Base-by-base conservation (phyloP, 2,329 filamentous ascomycete species). In the Fusarium zealandicum region DNA sequence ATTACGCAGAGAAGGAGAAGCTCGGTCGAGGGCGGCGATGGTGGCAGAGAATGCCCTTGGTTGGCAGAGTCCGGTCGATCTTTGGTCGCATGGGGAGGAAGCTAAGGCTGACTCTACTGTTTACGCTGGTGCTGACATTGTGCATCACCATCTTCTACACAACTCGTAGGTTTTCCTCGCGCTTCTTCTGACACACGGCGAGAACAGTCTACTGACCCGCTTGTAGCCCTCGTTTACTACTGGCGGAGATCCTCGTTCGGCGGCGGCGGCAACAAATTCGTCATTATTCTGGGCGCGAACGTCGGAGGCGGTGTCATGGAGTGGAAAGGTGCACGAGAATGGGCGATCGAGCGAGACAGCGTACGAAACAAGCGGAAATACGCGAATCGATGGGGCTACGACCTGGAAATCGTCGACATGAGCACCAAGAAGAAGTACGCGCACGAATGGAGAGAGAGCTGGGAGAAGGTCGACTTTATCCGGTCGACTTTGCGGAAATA, bases 371-470 rank as follows among this genome's bases (percentile, higher is more conserved):
- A 99, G 80, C 88, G 89, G 71, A 90, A 88, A 69, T 99, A 99
- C 70, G 89, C 87, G 3, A 82, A 85, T 28, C 83, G 82, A 72
- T 98, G 95, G 93, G 95, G 95, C 12, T 98, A 99, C 73, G 90
- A 97, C 58, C 79, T 99, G 53, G 95, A 99, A 73, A 89, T 98
- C 70, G 92, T 96, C 64, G 96, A 99, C 73, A 96, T 99, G 93
- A 93, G 92, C 78, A 96, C 93, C 47, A 96, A 97, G 83, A 98
- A 97, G 78, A 87, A 93, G 63, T 99, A 99, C 72, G 93, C 95
- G 22, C 95, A 99, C 76, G 95, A 99, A 76, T 99, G 95, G 95
- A 86, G 95, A 69, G 95, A 99, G 76, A 96, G 93, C 73, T 99
- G 95, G 95, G 95, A 99, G 76, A 99, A 98, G 80, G 93, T 97